These are phyloP conservation scores for Speleostelium caveatum DNA, from an alignment of 78 protist genomes.

Conservation along the genomic window DNA sequence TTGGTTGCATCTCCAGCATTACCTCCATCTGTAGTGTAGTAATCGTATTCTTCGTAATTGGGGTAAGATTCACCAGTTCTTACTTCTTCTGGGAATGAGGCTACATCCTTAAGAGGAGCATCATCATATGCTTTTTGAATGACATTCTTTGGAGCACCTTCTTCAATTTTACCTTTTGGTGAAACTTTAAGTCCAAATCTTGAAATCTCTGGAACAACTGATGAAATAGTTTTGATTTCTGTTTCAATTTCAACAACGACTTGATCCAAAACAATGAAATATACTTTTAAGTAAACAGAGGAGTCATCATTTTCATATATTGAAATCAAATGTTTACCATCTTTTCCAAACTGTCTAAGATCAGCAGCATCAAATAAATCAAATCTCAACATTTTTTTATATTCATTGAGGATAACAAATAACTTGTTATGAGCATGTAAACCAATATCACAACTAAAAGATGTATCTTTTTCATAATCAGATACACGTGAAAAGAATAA, in stretches of 20 bases:
- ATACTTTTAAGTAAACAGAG: background rate
- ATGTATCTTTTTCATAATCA: constrained; percentile 28
- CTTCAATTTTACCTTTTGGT: constrained; percentile 6
- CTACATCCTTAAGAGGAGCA: background rate
- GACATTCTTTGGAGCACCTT: background rate
- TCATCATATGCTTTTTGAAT: constrained; percentile 43
- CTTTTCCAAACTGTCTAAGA: constrained; percentile 11
- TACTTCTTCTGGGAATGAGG: constrained; percentile 5
- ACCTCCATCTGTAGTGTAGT: constrained; percentile 44
- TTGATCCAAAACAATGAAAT: constrained; percentile 9
- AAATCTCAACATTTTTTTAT: constrained; percentile 25
- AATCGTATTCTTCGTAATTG: constrained; percentile 5
- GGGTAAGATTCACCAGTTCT: constrained; percentile 33
- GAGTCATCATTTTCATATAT: constrained; percentile 36
- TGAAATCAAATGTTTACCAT: constrained; percentile 55
- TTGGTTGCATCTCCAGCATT: constrained; percentile 31
- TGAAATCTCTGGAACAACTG: constrained; percentile 15
- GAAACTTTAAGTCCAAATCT: background rate
- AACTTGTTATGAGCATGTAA: constrained; percentile 45
- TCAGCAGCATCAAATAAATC: constrained; percentile 58
- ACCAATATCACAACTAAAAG: constrained; percentile 16
- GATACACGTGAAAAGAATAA: constrained; percentile 1
- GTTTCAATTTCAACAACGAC: constrained; percentile 14
- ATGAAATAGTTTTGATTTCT: constrained; percentile 2
- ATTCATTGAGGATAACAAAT: constrained; percentile 8